phyloP scores from a whole-genome alignment of 2,329 filamentous ascomycete genomes.

The Alternaria ethzedia region DNA sequence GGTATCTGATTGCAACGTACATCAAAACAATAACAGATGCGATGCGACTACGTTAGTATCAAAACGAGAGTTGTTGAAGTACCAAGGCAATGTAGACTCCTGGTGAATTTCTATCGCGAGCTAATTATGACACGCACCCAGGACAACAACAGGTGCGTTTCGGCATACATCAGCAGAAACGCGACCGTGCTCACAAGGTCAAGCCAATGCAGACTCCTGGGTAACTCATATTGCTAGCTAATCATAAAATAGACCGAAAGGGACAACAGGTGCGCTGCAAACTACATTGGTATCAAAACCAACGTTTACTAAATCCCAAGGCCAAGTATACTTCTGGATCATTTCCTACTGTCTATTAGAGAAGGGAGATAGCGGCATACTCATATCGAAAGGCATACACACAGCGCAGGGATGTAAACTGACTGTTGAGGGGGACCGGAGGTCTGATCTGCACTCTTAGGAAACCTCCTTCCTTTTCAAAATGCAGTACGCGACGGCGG shows the following conservation, averaged over 20 bases:
- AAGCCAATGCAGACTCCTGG: not conserved
- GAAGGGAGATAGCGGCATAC: not conserved
- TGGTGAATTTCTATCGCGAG: accelerated
- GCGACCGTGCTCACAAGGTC: not conserved
- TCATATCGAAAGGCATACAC: not conserved
- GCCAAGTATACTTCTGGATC: not conserved
- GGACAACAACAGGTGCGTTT: not conserved
- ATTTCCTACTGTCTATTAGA: not conserved
- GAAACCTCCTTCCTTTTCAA: not conserved
- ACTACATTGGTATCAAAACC: not conserved
- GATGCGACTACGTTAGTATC: not conserved
- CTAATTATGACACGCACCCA: not conserved
- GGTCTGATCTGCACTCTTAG: not conserved
- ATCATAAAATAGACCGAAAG: too few species aligned
- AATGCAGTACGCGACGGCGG: not conserved
- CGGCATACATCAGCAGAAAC: not conserved
- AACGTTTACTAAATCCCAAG: not conserved
- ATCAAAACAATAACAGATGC: not conserved
- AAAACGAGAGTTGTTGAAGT: not conserved
- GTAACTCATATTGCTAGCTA: not conserved
- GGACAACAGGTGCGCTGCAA: too few species aligned
- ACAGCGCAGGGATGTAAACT: not conserved
- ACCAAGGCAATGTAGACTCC: not conserved
- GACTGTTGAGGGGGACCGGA: not conserved
- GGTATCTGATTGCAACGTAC: accelerated